phyloP scores from a whole-genome alignment of 2,329 filamentous ascomycete species.

The Aureobasidium musti region DNA sequence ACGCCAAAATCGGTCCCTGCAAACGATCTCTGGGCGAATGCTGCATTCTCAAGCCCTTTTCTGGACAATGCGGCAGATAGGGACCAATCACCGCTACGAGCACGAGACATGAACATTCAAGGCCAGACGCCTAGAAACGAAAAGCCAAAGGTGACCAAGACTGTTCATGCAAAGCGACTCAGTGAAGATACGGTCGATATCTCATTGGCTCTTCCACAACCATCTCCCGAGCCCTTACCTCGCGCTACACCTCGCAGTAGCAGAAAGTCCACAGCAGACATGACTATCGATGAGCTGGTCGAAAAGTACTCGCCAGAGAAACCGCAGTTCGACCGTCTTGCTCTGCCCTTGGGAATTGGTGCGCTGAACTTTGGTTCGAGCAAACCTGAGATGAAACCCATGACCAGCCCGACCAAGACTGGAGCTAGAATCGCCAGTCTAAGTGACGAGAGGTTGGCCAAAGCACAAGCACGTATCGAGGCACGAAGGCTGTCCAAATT shows the following conservation, averaged over 20 bases:
- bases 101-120: constrained; percentile 27
- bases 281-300: constrained; percentile 26
- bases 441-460: constrained; percentile 12
- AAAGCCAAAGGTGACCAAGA: constrained; percentile 1
- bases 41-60: constrained; percentile 25
- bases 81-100: constrained; percentile 18
- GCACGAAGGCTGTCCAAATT: constrained; percentile 14
- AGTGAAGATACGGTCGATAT: constrained; percentile 24
- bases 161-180: not conserved
- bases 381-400: not conserved
- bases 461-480: constrained; percentile 23
- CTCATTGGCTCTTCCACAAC: constrained; percentile 8
- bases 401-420: not conserved
- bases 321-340: constrained; percentile 27
- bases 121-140: not conserved
- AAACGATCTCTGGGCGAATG: constrained; percentile 26
- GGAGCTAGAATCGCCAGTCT: constrained; percentile 15
- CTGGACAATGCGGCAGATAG: constrained; percentile 11
- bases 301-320: constrained; percentile 28
- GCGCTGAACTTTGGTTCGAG: constrained; percentile 13
- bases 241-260: constrained; percentile 11
- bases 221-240: constrained; percentile 12
- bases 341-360: constrained; percentile 25
- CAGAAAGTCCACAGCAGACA: constrained; percentile 4
- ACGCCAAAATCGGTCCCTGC: constrained; percentile 15